phyloP scores from a whole-genome alignment of 2,329 filamentous ascomycete species.

The Scedosporium dehoogii region DNA sequence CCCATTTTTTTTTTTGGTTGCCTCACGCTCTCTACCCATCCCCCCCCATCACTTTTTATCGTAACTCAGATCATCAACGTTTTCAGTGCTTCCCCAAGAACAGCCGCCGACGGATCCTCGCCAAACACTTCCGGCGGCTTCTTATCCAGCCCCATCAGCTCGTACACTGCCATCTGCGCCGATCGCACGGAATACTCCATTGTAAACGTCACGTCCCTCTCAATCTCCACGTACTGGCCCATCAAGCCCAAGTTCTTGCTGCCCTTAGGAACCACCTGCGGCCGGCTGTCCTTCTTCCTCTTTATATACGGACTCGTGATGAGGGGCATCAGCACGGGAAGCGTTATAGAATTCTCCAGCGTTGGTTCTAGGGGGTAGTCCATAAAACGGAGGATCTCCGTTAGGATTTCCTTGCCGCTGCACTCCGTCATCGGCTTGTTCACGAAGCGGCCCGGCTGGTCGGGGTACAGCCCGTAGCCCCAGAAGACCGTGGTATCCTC shows the following conservation, averaged over 20 bases:
- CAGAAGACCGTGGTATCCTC: slow-evolving; percentile 23
- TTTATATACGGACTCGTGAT: slow-evolving; percentile 26
- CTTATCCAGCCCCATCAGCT: slow-evolving; percentile 15
- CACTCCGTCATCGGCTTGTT: slow-evolving; percentile 29
- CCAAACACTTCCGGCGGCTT: slow-evolving; percentile 19
- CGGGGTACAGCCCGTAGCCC: slow-evolving; percentile 29
- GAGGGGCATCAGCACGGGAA: slow-evolving; percentile 28
- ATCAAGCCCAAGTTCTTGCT: slow-evolving; percentile 27
- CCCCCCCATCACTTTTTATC: neutral
- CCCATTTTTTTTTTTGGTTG: neutral
- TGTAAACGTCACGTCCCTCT: slow-evolving; percentile 22
- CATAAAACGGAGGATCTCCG: slow-evolving; percentile 26
- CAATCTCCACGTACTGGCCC: slow-evolving; percentile 30
- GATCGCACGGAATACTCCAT: slow-evolving; percentile 24
- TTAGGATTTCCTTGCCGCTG: slow-evolving; percentile 27
- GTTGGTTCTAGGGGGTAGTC: slow-evolving; percentile 19
- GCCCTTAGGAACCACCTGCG: slow-evolving; percentile 24
- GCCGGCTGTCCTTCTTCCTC: slow-evolving; percentile 23
- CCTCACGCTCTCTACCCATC: neutral
- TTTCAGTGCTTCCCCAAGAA: slow-evolving; percentile 11
- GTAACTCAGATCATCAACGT: slow-evolving; percentile 10
- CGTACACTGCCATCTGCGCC: slow-evolving; percentile 24
- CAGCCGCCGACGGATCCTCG: slow-evolving; percentile 9
- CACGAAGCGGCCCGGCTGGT: slow-evolving; percentile 22
- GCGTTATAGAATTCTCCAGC: slow-evolving; percentile 11